Evolutionary conservation across 352 stramenopile species (phyloP).

Genomic region (Pythium volutum): DNA sequence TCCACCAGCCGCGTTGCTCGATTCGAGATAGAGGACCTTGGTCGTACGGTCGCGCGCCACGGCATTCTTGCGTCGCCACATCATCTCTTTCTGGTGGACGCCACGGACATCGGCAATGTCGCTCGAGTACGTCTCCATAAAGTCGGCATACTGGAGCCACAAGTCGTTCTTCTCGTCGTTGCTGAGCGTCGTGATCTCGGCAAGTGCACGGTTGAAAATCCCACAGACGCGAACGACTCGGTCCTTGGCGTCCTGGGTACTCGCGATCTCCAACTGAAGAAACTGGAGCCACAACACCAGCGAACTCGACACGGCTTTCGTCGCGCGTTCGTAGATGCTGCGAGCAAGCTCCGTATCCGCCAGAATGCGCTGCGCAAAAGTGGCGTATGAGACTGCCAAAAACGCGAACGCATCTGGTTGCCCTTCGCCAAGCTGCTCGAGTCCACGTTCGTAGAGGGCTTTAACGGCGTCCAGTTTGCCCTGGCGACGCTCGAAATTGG

Average conservation of each 20-base stretch:
- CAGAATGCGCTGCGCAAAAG: slow-evolving; percentile 50
- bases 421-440: slow-evolving; percentile 34
- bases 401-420: slow-evolving; percentile 48
- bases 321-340: slow-evolving; percentile 39
- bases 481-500: slow-evolving; percentile 70
- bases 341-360: slow-evolving; percentile 39
- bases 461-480: slow-evolving; percentile 48
- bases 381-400: slow-evolving; percentile 54
- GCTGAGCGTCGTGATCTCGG: slow-evolving; percentile 46
- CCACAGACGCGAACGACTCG: slow-evolving; percentile 28
- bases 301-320: slow-evolving; percentile 41
- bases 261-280: slow-evolving; percentile 65
- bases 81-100: slow-evolving; percentile 46
- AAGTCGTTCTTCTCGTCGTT: slow-evolving; percentile 79
- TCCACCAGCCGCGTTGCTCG: slow-evolving; percentile 12
- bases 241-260: slow-evolving; percentile 31
- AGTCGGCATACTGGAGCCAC: slow-evolving; percentile 79
- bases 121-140: slow-evolving; percentile 55
- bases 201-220: slow-evolving; percentile 48
- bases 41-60: slow-evolving; percentile 49
- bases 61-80: slow-evolving; percentile 66
- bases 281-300: slow-evolving; percentile 65
- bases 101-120: slow-evolving; percentile 46
- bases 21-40: slow-evolving; percentile 55
- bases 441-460: slow-evolving; percentile 47